These are phyloP conservation scores for Aspergillus clavatus DNA, from an alignment of 2,329 filamentous ascomycete genomes.

Conservation along the genomic window DNA sequence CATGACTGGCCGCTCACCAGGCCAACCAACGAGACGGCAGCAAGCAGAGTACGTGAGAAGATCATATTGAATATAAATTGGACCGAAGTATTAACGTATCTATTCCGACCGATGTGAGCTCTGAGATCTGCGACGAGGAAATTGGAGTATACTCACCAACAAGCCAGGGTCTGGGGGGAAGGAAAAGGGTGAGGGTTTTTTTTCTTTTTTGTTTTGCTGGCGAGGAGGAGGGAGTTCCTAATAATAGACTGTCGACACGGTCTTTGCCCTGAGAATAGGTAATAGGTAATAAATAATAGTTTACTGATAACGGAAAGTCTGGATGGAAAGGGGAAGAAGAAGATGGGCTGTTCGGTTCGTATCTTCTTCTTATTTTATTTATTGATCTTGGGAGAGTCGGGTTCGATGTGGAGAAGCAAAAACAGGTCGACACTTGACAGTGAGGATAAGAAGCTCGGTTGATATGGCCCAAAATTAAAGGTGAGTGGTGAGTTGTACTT, in stretches of 20 bases:
- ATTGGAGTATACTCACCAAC: neutral
- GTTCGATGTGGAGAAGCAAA: neutral
- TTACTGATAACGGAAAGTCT: neutral
- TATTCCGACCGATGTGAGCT: neutral
- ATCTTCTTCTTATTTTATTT: too few species aligned
- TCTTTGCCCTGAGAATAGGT: neutral
- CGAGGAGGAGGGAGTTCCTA: neutral
- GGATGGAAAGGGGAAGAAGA: neutral
- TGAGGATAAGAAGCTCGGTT: neutral
- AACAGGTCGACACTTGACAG: too few species aligned
- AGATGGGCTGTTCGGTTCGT: too few species aligned
- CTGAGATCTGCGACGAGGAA: neutral
- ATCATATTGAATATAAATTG: slow-evolving; percentile 18
- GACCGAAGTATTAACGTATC: neutral
- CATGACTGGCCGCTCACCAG: slow-evolving; percentile 31
- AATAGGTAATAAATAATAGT: too few species aligned
- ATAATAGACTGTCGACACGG: neutral
- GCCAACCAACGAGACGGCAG: slow-evolving; percentile 27
- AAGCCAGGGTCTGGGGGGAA: neutral
- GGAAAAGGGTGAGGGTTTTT: neutral
- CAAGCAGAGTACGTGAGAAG: slow-evolving; percentile 26
- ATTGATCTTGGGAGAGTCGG: too few species aligned
- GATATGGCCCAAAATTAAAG: too few species aligned
- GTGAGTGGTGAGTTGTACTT: too few species aligned
- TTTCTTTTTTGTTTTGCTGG: too few species aligned